A percentile compares a stretch with the other conserved stretches of the same genome.
Conservation (phyloP, 371 early-diverging fungal species). For the Apophysomyces trapeziformis region DNA sequence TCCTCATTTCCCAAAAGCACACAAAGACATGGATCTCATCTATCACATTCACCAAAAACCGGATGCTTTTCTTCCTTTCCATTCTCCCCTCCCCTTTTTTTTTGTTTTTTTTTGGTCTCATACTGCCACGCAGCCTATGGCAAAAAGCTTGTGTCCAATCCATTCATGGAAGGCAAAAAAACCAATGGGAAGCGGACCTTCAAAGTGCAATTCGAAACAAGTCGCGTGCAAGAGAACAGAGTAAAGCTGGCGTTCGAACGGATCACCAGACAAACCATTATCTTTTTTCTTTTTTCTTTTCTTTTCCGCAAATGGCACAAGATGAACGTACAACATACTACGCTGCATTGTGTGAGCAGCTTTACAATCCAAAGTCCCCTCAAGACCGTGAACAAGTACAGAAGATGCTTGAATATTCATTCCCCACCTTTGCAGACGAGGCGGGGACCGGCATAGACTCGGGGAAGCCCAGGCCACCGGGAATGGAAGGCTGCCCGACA, state of each 20-base stretch:
- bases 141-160: not conserved
- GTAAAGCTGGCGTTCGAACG: not conserved
- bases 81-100: no score
- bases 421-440: slow-evolving; percentile 79
- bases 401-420: slow-evolving; percentile 73
- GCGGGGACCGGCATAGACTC: slow-evolving; percentile 50
- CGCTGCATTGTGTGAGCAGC: slow-evolving; percentile 52
- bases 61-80: no score
- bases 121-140: not conserved
- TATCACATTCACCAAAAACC: no score
- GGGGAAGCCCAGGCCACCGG: slow-evolving; percentile 29
- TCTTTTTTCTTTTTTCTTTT: slow-evolving; percentile 5
- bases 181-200: not conserved
- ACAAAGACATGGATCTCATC: no score
- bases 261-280: slow-evolving; percentile 10
- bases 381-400: slow-evolving; percentile 73
- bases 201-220: slow-evolving; percentile 8
- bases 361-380: slow-evolving; percentile 64
- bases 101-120: no score
- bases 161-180: not conserved
- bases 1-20: no score
- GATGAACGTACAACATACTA: slow-evolving; percentile 43
- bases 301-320: slow-evolving; percentile 28
- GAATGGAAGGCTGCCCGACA: slow-evolving; percentile 45
- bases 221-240: not conserved